Evolutionary conservation across 768 basidiomycete genomes (phyloP).

Genomic region (Tulasnella sp.): DNA sequence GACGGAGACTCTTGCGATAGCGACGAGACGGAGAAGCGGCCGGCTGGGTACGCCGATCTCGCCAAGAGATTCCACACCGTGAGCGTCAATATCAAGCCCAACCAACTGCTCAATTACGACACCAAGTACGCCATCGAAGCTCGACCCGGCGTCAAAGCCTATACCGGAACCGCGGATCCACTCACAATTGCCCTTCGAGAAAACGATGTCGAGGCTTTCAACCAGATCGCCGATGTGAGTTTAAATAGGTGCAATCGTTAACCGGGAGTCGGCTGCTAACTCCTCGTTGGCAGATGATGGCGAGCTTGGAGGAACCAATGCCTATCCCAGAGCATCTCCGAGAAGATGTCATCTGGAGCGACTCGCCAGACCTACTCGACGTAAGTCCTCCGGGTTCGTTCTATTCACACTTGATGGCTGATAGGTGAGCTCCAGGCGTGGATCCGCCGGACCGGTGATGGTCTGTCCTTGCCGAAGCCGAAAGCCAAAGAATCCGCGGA

Average conservation of each 20-base stretch:
- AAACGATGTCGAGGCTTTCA: not conserved
- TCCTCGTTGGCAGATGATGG: constrained; percentile 25
- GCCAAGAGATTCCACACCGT: constrained; percentile 34
- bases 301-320: not conserved
- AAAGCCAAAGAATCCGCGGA: constrained; percentile 19
- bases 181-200: not conserved
- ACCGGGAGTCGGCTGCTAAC: not conserved
- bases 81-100: not conserved
- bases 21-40: constrained; percentile 21
- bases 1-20: constrained; percentile 23
- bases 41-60: constrained; percentile 40
- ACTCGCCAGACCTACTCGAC: constrained; percentile 42
- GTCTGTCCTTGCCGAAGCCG: constrained; percentile 16
- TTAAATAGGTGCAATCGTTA: not conserved
- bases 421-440: constrained; percentile 25
- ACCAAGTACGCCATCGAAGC: not conserved
- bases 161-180: not conserved
- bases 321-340: constrained; percentile 14
- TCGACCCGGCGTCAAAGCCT: not conserved
- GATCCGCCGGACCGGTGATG: constrained; percentile 40
- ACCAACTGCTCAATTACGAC: not conserved
- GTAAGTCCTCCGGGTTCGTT: not conserved
- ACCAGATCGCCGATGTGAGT: constrained; percentile 3
- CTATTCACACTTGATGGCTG: too few relatives aligned
- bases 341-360: constrained; percentile 27